Evolutionary conservation across 2,329 filamentous ascomycete species (phyloP).

Genomic region (Fonsecaea erecta): DNA sequence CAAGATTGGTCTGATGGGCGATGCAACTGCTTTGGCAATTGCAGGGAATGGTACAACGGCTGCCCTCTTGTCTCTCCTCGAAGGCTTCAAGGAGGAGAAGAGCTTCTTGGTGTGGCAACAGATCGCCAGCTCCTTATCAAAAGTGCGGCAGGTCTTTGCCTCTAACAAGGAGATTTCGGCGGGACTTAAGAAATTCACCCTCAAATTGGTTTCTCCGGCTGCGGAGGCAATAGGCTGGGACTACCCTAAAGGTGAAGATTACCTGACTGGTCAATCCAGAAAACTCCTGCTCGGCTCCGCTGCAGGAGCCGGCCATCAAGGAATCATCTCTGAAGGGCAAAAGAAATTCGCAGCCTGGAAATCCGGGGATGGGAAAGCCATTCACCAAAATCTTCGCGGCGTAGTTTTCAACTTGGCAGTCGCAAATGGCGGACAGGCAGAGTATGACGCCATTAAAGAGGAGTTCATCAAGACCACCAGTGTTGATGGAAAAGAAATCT

Average conservation of each 20-base stretch:
- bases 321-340: constrained; percentile 72
- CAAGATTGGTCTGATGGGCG: constrained; percentile 89
- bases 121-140: constrained; percentile 74
- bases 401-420: constrained; percentile 81
- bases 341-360: constrained; percentile 81
- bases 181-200: constrained; percentile 74
- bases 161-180: constrained; percentile 72
- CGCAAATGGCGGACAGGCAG: constrained; percentile 70
- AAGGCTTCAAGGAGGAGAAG: constrained; percentile 79
- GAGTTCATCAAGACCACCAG: constrained; percentile 83
- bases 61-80: constrained; percentile 78
- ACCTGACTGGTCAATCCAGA: constrained; percentile 78
- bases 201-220: constrained; percentile 75
- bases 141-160: constrained; percentile 82
- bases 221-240: constrained; percentile 86
- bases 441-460: constrained; percentile 76
- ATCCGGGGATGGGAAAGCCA: constrained; percentile 67
- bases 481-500: constrained; percentile 89
- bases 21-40: constrained; percentile 85
- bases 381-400: constrained; percentile 80
- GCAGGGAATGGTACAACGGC: constrained; percentile 83
- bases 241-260: constrained; percentile 76
- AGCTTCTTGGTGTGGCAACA: constrained; percentile 92
- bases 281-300: constrained; percentile 79
- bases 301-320: constrained; percentile 74